Evolutionary conservation across 1,284 basidiomycete species (phyloP).

Genomic region (Fomitopsis schrenkii): DNA sequence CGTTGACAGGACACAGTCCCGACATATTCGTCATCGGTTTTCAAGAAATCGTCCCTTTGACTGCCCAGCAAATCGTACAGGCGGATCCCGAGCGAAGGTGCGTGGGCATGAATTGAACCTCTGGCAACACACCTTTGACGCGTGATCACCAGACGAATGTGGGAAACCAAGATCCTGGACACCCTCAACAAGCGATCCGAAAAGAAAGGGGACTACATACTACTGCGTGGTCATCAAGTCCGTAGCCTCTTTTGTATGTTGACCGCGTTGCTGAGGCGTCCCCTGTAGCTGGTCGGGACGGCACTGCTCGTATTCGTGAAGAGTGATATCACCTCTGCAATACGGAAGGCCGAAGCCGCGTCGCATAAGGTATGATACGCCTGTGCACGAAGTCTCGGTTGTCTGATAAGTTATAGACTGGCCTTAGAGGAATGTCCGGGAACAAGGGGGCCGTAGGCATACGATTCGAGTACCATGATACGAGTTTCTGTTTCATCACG

Average conservation of each 20-base stretch:
- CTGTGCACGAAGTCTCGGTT: not conserved
- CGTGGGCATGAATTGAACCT: not conserved
- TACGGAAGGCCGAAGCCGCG: conserved; percentile 89
- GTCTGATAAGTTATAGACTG: conserved; percentile 57
- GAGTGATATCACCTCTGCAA: conserved; percentile 68
- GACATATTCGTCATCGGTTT: conserved; percentile 93
- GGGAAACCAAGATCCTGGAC: conserved; percentile 84
- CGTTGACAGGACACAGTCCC: conserved; percentile 47
- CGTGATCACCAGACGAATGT: conserved; percentile 59
- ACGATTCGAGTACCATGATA: conserved; percentile 86
- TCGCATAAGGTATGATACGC: conserved; percentile 72
- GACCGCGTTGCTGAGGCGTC: not conserved
- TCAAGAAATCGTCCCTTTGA: conserved; percentile 97
- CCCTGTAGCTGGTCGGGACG: conserved; percentile 83
- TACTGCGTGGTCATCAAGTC: conserved; percentile 91
- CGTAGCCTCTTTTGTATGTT: not conserved
- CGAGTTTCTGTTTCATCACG: conserved; percentile 93
- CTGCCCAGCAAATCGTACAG: conserved; percentile 94
- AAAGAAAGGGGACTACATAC: conserved; percentile 73
- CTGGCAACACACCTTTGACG: not conserved
- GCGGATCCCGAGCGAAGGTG: conserved; percentile 94
- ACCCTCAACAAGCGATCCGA: conserved; percentile 69
- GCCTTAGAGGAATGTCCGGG: conserved; percentile 93
- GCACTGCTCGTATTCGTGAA: conserved; percentile 87
- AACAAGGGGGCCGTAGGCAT: conserved; percentile 97